Base-by-base conservation (phyloP, 306 rosid species). In the Casuarina glauca region DNA sequence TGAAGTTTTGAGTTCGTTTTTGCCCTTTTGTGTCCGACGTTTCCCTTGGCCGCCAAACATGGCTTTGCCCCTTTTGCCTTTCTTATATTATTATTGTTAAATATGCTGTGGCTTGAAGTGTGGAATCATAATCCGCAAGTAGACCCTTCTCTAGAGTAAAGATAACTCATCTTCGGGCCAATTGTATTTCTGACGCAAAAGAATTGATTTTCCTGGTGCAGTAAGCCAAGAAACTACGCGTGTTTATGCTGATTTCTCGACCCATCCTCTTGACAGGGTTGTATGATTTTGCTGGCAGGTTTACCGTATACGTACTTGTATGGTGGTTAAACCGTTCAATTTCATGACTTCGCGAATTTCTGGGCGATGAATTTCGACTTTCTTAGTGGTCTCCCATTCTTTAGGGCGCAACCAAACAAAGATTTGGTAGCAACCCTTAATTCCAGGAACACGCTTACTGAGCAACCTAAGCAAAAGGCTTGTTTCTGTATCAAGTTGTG, bases 341-440 rank as follows among this genome's bases (percentile, higher is more conserved):
- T 75, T 72, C 76, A 52, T 49, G 45, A 69, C 19, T 46, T 39
- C 20, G 67, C 74, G 26, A 63, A 63, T 16, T 63, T 63, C 11
- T 79, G 55, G 49, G 73, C 82, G 45, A 84, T 93, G 96, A 86
- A 86, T 78, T 77, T 86, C 17, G 82, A 80, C 39, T 91, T 88
- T 86, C 83, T 88, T 66, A 72, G 81, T 75, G 75, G 83, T 64
- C 2, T 86, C 49, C 86, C 87, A 36, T 85, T 87, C 91, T 73
- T 86, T 70, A 78, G 85, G 70, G 69, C 87, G 74, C 87, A 84
- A 69, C 78, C 78, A 69, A 85, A 74, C 64, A 74, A 69, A 54
- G 81, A 79, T 82, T 78, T 82, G n/a, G 84, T 11, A 32, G 60
- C 83, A 9, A 72, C 73, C 64, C 80, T 62, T 6, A 74, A 72